Evolutionary conservation across 2,329 filamentous ascomycete species (phyloP).

Genomic region (Epichloe brachyelytri): DNA sequence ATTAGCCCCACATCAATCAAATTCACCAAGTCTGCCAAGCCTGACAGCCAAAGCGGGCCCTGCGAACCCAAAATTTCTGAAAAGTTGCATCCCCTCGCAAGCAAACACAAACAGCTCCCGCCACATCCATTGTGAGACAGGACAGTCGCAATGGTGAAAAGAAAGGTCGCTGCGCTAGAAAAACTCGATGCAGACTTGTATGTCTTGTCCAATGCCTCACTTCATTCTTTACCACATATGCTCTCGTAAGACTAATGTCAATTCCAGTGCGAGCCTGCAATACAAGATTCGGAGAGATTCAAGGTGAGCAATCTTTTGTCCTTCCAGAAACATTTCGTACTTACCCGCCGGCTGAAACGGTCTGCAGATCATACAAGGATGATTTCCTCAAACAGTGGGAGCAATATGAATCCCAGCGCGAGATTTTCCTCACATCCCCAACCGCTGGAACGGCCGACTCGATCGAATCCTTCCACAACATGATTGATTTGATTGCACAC

Average conservation of each 20-base stretch:
- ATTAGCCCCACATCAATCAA: too few relatives aligned
- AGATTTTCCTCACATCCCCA: conserved; percentile 81
- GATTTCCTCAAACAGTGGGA: conserved; percentile 81
- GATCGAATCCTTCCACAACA: conserved; percentile 72
- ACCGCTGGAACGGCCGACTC: conserved; percentile 64
- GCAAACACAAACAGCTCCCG: neutral
- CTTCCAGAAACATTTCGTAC: conserved; percentile 1
- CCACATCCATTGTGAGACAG: neutral
- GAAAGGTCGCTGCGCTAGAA: conserved; percentile 83
- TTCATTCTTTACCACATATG: neutral
- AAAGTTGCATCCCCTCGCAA: neutral
- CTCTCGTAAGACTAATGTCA: neutral
- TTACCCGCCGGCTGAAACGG: conserved; percentile 6
- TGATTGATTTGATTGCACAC: conserved; percentile 89
- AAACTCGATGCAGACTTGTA: conserved; percentile 86
- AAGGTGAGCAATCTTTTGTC: conserved; percentile 35
- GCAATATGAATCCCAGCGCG: conserved; percentile 82
- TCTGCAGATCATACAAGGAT: conserved; percentile 64
- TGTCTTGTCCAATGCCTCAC: conserved; percentile 13
- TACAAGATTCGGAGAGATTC: conserved; percentile 87
- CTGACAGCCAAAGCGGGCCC: neutral
- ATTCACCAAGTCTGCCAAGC: too few relatives aligned
- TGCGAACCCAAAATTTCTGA: conserved; percentile 1
- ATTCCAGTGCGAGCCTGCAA: conserved; percentile 60
- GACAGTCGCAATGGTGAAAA: conserved; percentile 54